phyloP scores from a whole-genome alignment of 352 stramenopile species.

The Globisporangium rhizosaccharum region DNA sequence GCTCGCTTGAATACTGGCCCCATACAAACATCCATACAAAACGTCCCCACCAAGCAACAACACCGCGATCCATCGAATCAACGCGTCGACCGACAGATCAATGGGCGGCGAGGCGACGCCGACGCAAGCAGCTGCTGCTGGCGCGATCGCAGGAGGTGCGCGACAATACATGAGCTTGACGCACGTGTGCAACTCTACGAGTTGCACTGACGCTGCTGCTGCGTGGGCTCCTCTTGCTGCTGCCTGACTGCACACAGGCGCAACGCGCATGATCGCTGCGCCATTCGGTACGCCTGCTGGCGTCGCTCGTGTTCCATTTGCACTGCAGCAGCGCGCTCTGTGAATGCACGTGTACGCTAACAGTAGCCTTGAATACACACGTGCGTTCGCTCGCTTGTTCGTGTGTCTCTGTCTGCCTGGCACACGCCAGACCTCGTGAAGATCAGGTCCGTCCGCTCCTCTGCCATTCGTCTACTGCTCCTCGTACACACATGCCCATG shows the following conservation, averaged over 20 bases:
- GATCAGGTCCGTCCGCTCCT: conserved; percentile 33
- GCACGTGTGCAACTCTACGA: background rate
- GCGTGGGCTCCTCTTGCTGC: background rate
- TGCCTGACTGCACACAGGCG: conserved; percentile 17
- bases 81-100: conserved; percentile 1
- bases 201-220: background rate
- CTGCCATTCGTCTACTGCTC: background rate
- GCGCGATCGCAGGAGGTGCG: conserved; percentile 56
- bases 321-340: conserved; percentile 5
- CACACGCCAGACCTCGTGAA: conserved; percentile 55
- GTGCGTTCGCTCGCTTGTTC: background rate
- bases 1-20: background rate
- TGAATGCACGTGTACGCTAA: background rate
- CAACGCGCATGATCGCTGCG: conserved; percentile 64
- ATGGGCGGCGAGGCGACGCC: conserved; percentile 24
- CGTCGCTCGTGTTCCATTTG: background rate
- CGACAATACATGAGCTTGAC: background rate
- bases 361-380: background rate
- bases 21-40: conserved; percentile 7
- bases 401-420: background rate
- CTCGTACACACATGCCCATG: background rate
- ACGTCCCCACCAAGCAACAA: background rate
- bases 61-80: background rate
- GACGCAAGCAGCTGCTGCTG: conserved; percentile 48
- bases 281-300: conserved; percentile 34